phyloP scores from a whole-genome alignment of 2,329 filamentous ascomycete species.

The Cladosporium sp. region DNA sequence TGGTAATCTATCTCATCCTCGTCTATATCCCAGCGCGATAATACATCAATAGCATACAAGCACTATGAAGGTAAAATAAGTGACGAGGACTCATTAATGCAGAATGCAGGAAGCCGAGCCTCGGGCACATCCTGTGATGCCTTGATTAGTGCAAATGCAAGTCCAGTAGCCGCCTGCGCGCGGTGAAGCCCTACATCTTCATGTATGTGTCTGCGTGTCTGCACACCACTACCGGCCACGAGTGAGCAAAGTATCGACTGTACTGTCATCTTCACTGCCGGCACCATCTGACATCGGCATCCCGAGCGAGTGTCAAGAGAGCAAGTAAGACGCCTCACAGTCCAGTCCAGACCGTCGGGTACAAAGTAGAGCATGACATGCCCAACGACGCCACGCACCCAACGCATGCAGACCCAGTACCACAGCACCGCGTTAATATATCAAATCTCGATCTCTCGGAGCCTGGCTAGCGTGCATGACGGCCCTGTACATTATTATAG shows the following conservation, averaged over 20 bases:
- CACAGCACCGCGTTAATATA: neutral
- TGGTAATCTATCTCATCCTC: neutral
- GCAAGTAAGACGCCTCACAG: neutral
- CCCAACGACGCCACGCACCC: neutral
- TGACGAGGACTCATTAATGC: too few species aligned
- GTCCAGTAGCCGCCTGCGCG: too few species aligned
- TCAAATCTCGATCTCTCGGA: neutral
- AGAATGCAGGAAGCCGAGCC: too few species aligned
- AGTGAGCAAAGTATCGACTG: neutral
- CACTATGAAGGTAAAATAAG: neutral
- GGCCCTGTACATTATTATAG: neutral
- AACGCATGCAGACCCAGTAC: neutral
- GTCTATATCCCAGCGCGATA: neutral
- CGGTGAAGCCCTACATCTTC: too few species aligned
- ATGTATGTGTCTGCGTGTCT: too few species aligned
- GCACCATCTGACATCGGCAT: neutral
- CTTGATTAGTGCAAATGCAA: too few species aligned
- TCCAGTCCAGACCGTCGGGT: slow-evolving; percentile 1
- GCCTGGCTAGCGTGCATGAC: neutral
- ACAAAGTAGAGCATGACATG: neutral
- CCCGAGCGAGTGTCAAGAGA: neutral
- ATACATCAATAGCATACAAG: neutral
- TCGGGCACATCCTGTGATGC: too few species aligned
- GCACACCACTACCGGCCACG: neutral
- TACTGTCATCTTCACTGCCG: neutral